Percentiles rank a stretch among this genome's conserved stretches.
phyloP scores from a whole-genome alignment of 306 rosid species.

The Comarum palustre region DNA sequence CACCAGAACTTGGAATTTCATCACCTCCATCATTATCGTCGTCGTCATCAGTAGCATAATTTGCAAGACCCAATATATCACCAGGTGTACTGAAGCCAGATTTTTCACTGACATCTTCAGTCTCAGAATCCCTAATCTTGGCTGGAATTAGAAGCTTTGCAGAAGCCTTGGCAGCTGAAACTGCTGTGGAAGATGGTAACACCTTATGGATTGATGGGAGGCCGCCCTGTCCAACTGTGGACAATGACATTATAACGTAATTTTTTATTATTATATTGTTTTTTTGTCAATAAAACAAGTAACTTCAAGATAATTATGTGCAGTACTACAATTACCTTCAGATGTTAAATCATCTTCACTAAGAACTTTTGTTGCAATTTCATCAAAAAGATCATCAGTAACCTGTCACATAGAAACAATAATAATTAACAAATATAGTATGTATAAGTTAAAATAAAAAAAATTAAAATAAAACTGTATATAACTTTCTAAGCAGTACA shows the following conservation, averaged over 20 bases:
- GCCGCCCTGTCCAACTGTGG: constrained; percentile 44
- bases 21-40: constrained; percentile 48
- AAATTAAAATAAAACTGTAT: constrained; percentile 9
- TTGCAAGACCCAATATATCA: constrained; percentile 90
- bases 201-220: constrained; percentile 51
- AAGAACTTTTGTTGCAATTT: constrained; percentile 83
- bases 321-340: constrained; percentile 49
- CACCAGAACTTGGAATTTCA: constrained; percentile 52
- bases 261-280: not conserved
- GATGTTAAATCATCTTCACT: constrained; percentile 63
- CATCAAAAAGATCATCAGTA: constrained; percentile 94
- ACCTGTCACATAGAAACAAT: constrained; percentile 48
- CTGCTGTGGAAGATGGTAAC: constrained; percentile 42
- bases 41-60: constrained; percentile 68
- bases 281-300: not conserved
- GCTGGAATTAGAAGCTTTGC: constrained; percentile 64
- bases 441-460: constrained; percentile 10
- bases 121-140: constrained; percentile 54
- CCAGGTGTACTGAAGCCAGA: constrained; percentile 69
- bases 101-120: constrained; percentile 45
- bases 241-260: not conserved
- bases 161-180: constrained; percentile 51
- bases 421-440: constrained; percentile 28
- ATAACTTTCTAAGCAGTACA: constrained; percentile 25
- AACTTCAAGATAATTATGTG: not conserved